Evolutionary conservation across 257 asterid genomes (phyloP).

Genomic region (Henckelia pumila): DNA sequence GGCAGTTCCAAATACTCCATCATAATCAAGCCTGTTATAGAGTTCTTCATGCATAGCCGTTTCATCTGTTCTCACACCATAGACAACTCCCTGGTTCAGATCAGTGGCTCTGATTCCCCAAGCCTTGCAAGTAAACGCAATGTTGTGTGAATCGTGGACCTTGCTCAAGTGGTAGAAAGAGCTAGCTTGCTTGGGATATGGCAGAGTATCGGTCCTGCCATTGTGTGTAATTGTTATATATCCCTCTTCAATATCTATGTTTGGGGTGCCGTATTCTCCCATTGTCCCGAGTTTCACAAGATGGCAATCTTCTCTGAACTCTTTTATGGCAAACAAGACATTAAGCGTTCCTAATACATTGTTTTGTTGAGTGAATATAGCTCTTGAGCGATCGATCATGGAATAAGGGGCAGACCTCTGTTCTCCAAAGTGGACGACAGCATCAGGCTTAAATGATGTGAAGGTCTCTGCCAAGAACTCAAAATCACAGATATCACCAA

Average conservation of each 20-base stretch:
- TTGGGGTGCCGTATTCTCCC: constrained; percentile 99
- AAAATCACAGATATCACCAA: constrained; percentile 89
- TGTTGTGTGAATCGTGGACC: constrained; percentile 92
- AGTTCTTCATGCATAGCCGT: constrained; percentile 89
- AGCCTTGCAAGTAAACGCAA: constrained; percentile 89
- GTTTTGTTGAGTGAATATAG: constrained; percentile 81
- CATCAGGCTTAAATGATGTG: constrained; percentile 74
- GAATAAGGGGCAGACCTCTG: constrained; percentile 97
- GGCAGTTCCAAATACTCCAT: constrained; percentile 90
- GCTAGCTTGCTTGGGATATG: constrained; percentile 94
- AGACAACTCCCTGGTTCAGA: constrained; percentile 92
- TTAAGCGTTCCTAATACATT: constrained; percentile 90
- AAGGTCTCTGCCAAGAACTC: constrained; percentile 83
- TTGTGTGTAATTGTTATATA: constrained; percentile 78
- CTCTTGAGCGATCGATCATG: constrained; percentile 94
- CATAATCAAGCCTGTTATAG: constrained; percentile 81
- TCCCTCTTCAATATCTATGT: constrained; percentile 97
- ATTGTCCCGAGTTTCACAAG: constrained; percentile 95
- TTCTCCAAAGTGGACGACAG: constrained; percentile 94
- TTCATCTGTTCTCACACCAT: constrained; percentile 84
- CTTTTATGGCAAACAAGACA: constrained; percentile 88
- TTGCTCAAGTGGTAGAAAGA: constrained; percentile 93
- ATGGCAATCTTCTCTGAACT: constrained; percentile 85
- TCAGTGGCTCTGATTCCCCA: constrained; percentile 98
- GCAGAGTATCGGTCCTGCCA: constrained; percentile 89